Conservation (phyloP, 2,329 filamentous ascomycete species). For the Colletotrichum sp. region DNA sequence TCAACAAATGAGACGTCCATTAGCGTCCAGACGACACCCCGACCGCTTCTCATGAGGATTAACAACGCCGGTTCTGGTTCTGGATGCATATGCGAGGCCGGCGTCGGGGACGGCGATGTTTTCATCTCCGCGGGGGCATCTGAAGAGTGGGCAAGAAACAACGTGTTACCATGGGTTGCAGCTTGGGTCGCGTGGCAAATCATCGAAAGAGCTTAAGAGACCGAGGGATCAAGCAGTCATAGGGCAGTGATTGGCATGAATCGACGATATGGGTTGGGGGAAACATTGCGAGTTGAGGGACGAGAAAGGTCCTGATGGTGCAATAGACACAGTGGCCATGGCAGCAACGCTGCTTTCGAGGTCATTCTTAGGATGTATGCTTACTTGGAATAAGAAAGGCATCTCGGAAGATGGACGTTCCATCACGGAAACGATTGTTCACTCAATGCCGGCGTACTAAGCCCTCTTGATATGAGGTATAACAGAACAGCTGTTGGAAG, state of each 20-base stretch:
- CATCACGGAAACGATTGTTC: background rate
- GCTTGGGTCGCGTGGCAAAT: background rate
- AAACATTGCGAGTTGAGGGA: background rate
- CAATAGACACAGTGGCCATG: background rate
- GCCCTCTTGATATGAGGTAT: background rate
- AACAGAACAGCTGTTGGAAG: background rate
- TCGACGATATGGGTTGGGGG: background rate
- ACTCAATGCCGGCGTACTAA: background rate
- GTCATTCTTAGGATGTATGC: background rate
- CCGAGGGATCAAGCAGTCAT: background rate
- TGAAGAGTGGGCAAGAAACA: background rate
- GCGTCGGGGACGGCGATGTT: background rate
- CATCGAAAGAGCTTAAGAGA: background rate
- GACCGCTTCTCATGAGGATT: background rate
- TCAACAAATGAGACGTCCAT: background rate
- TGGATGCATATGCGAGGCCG: background rate
- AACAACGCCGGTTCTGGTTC: background rate
- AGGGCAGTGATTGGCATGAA: background rate
- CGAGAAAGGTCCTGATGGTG: background rate
- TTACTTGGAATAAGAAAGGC: background rate
- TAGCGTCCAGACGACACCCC: background rate
- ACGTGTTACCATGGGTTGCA: background rate
- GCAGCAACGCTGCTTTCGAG: background rate
- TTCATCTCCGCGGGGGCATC: background rate
- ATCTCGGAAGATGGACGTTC: background rate